These are phyloP conservation scores for Penicillium frequentans DNA, from an alignment of 2,329 filamentous ascomycete species.

Conservation along the genomic window DNA sequence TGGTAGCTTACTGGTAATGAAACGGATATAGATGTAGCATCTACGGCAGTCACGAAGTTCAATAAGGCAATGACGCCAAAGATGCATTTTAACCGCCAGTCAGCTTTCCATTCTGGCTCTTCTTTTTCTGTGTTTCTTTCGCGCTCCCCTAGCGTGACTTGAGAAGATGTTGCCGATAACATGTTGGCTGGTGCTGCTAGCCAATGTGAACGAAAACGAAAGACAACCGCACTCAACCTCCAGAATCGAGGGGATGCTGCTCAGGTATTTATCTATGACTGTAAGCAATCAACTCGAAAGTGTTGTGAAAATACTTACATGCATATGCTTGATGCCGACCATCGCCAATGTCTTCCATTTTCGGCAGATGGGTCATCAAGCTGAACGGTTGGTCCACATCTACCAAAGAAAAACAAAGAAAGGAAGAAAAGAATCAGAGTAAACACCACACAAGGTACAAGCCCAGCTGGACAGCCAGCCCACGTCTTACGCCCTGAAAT, in stretches of 20 bases:
- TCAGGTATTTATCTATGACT: neutral
- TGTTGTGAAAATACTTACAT: neutral
- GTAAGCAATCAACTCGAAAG: neutral
- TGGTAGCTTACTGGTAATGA: conserved; percentile 5
- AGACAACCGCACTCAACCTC: neutral
- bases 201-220: neutral
- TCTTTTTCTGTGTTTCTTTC: neutral
- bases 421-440: neutral
- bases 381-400: neutral
- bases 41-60: conserved; percentile 9
- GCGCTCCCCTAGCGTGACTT: neutral
- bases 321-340: neutral
- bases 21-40: conserved; percentile 14
- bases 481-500: neutral
- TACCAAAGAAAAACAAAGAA: neutral
- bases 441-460: neutral
- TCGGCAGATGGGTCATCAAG: neutral
- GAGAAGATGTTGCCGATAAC: neutral
- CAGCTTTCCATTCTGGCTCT: neutral
- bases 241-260: neutral
- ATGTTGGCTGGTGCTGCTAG: neutral
- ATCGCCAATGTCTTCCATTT: neutral
- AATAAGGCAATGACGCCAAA: conserved; percentile 9
- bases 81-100: conserved; percentile 13
- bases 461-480: neutral